Conservation (phyloP, 345 rosid species). For the Ceriops zippeliana region DNA sequence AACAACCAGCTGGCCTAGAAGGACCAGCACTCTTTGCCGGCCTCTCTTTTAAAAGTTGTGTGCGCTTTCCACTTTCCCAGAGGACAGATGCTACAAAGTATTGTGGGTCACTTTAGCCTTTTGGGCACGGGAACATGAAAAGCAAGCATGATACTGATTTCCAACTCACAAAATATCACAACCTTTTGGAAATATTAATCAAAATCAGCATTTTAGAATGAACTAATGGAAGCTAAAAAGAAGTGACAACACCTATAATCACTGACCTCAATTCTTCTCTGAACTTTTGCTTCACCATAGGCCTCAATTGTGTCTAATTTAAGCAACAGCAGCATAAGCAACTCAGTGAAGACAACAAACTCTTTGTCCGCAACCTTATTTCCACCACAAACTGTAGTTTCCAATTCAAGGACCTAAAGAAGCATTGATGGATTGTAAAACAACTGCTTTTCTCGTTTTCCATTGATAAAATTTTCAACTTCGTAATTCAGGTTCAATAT, state of each 20-base stretch:
- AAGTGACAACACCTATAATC: background rate
- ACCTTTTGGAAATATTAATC: background rate
- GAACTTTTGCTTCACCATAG: slow-evolving; percentile 49
- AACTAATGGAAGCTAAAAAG: background rate
- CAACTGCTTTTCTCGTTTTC: background rate
- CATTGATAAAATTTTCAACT: background rate
- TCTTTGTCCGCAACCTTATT: slow-evolving; percentile 38
- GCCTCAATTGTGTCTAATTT: slow-evolving; percentile 46
- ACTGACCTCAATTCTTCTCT: slow-evolving; percentile 46
- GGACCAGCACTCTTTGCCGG: background rate
- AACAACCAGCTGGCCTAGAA: too few relatives aligned
- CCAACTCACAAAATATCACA: background rate
- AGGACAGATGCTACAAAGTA: slow-evolving; percentile 3
- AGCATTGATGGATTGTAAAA: slow-evolving; percentile 4
- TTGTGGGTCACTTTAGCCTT: slow-evolving; percentile 4
- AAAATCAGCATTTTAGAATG: background rate
- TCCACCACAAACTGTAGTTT: slow-evolving; percentile 30
- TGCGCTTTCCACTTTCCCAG: slow-evolving; percentile 23
- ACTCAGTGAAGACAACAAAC: slow-evolving; percentile 38
- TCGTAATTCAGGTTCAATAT: background rate
- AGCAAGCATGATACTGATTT: slow-evolving; percentile 4
- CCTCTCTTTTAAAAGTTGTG: background rate
- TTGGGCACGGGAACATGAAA: slow-evolving; percentile 12
- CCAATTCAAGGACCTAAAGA: slow-evolving; percentile 43
- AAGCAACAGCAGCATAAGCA: slow-evolving; percentile 46